Conservation (phyloP, 2,329 filamentous ascomycete genomes). For the Bisporella sp. region DNA sequence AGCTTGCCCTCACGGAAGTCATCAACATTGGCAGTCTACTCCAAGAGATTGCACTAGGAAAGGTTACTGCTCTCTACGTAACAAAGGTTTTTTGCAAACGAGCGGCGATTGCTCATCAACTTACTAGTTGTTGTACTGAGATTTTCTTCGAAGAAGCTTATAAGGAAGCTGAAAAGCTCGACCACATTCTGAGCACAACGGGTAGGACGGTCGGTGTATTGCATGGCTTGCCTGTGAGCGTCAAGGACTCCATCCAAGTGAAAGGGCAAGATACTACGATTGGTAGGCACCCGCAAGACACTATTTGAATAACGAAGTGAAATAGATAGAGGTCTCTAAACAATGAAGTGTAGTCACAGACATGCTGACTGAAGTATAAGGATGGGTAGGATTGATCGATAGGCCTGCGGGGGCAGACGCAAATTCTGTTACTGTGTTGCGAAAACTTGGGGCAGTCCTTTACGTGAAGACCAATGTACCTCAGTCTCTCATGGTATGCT, state of each 20-base stretch:
- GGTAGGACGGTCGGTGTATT: constrained; percentile 18
- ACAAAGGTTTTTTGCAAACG: not conserved
- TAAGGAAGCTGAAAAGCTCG: constrained; percentile 33
- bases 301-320: too few species aligned
- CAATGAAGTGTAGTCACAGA: too few species aligned
- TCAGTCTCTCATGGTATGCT: too few species aligned
- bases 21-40: too few species aligned
- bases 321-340: too few species aligned
- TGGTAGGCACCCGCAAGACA: constrained; percentile 27
- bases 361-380: too few species aligned
- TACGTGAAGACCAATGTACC: constrained; percentile 21
- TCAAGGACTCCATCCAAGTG: constrained; percentile 28
- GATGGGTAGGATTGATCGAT: too few species aligned
- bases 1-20: too few species aligned
- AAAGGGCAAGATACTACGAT: constrained; percentile 32
- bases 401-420: constrained; percentile 1
- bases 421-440: constrained; percentile 27
- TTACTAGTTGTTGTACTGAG: constrained; percentile 48
- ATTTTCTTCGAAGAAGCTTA: constrained; percentile 28
- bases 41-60: too few species aligned
- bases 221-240: constrained; percentile 31
- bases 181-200: constrained; percentile 28
- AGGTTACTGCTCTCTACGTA: too few species aligned
- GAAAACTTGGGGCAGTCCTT: constrained; percentile 29
- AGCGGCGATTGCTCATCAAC: too few species aligned